phyloP scores from a whole-genome alignment of 2,329 filamentous ascomycete genomes.

The Endoconidiophora polonica region DNA sequence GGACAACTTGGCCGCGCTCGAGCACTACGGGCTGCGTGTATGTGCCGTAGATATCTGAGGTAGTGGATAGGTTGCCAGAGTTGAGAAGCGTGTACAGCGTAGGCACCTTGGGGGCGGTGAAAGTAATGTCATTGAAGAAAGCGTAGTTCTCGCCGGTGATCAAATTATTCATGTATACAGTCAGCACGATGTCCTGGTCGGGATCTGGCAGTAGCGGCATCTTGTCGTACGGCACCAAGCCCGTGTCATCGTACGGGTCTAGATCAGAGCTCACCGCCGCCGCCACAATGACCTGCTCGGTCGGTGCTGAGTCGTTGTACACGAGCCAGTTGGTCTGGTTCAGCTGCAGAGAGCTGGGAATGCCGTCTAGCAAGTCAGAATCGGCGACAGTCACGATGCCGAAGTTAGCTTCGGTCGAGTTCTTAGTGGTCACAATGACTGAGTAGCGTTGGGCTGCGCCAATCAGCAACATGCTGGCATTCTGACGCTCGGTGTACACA shows the following conservation, averaged over 20 bases:
- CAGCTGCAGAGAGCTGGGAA: slow-evolving; percentile 36
- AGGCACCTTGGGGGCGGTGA: slow-evolving; percentile 46
- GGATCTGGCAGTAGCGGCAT: slow-evolving; percentile 30
- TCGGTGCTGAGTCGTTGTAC: slow-evolving; percentile 17
- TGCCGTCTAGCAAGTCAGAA: slow-evolving; percentile 18
- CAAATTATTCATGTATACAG: slow-evolving; percentile 34
- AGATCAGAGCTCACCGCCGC: slow-evolving; percentile 27
- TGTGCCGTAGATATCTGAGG: slow-evolving; percentile 34
- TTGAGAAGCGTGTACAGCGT: slow-evolving; percentile 50
- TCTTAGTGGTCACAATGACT: slow-evolving; percentile 30
- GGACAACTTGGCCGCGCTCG: slow-evolving; percentile 34
- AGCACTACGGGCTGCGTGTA: slow-evolving; percentile 36
- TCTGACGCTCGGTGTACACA: slow-evolving; percentile 29
- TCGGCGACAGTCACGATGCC: slow-evolving; percentile 21
- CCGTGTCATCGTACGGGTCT: slow-evolving; percentile 38
- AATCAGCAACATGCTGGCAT: slow-evolving; percentile 29
- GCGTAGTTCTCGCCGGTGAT: slow-evolving; percentile 39
- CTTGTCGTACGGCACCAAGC: slow-evolving; percentile 37
- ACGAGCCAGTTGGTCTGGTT: slow-evolving; percentile 23
- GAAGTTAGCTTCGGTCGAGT: slow-evolving; percentile 28
- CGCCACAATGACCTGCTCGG: slow-evolving; percentile 16
- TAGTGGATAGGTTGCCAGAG: slow-evolving; percentile 27
- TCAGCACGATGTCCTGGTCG: slow-evolving; percentile 32
- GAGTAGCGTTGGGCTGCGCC: slow-evolving; percentile 32
- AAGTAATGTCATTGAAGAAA: slow-evolving; percentile 48